Evolutionary conservation across 2,329 filamentous ascomycete species (phyloP), one percentile per base, ranked within the genome.

Genomic region (Alternaria alternata): DNA sequence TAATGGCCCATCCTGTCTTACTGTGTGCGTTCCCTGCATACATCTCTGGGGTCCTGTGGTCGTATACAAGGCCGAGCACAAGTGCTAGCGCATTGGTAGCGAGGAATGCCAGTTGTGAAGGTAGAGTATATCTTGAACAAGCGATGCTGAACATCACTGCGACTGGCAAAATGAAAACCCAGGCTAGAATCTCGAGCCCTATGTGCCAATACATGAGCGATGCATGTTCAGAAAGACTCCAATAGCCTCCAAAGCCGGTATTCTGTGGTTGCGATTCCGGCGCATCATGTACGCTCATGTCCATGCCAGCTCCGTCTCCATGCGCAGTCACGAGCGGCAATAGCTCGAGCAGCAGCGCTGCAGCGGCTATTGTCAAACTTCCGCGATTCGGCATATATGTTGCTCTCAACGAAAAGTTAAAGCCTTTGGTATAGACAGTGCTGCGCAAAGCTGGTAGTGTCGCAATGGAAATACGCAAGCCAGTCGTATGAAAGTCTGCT

Each of bases 1-100:
- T 94, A 30, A 90, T 85, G 42, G 92, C 83, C 94, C 94, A 98
- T 55, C 93, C 93, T 43, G 94, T 85, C 77, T 91, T 93, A 81
- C 93, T 89, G 77, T 97, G 94, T n/a, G 90, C 87, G 74, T 96
- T 96, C 74, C 91, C 89, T 32, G 89, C 88, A 75, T 97, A 97
- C 22, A 97, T 81, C 73, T 97, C 92, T 1, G 93, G 93, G 0
- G 93, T 96, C 64, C 86, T 88, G 59, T 86, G 84, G 75, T 95
- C 93, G 82, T 97, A 97, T 57, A 80, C 63, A 58, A 80, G 66
- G 59, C 79, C 71, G 53, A 80, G 62, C 54, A 81, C 63, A 26
- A 81, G 70, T 52, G 79, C 75, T 54, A 81, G 64, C 38, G 77
- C 76, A 62, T 83, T 83, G 24, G 78, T 54, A 28, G 74, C 54